Evolutionary conservation across 192 early-diverging fungal genomes (phyloP), one percentile per base, ranked within the genome.

Genomic region (Mortierella claussenii): DNA sequence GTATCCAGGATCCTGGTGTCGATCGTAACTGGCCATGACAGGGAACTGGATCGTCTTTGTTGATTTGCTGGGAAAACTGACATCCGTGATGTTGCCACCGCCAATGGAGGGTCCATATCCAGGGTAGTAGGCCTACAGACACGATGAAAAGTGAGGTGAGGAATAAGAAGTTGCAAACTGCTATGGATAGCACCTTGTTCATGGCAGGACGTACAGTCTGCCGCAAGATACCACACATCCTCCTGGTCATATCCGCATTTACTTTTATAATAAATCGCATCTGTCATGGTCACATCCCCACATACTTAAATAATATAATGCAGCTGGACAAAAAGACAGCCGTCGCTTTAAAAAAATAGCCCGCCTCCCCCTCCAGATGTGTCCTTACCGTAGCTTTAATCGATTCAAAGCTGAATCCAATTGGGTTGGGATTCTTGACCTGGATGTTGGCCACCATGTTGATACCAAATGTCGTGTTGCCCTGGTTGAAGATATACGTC

Each of bases 361-460:
- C n/a, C n/a, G n/a, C n/a, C n/a, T n/a, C n/a, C n/a, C n/a, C n/a
- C n/a, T n/a, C n/a, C n/a, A n/a, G n/a, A n/a, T n/a, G n/a, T n/a
- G n/a, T n/a, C n/a, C 51, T 52, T 76, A 76, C 73, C 43, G 58
- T 66, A 24, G 49, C 40, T 42, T 13, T 53, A 49, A 76, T 45
- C 2, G 27, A 9, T 3, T 67, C 53, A 57, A 76, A 67, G 45
- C 26, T 57, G 34, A 76, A 61, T 2, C 73, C 65, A 27, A 76
- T 55, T 0, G 73, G 73, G 36, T 76, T 76, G 13, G 73, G 64
- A 33, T 76, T 76, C 27, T 67, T n/a, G 45, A 76, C 73, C 18
- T 50, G 45, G 15, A 76, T 67, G 12, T 57, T 50, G 17, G 73
- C 65, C 1, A 76, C 34, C 31, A 76, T 28, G 24, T 67, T 34